Conservation (phyloP, 768 basidiomycete genomes). For the Royoungia palumana region DNA sequence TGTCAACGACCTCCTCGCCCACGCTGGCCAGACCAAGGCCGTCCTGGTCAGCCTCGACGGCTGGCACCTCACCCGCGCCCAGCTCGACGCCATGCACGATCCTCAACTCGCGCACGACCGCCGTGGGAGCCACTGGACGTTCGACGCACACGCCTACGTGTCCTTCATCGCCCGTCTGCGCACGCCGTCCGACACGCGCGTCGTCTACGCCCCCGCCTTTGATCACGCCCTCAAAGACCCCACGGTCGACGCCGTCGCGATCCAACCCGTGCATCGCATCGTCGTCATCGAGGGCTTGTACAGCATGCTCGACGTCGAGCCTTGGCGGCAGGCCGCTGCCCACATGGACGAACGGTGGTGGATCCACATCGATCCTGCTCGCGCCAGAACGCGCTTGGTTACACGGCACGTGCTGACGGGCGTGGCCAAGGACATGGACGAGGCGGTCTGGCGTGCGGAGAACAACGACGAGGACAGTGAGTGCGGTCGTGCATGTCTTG, state of each 20-base stretch:
- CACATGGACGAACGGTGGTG: constrained; percentile 79
- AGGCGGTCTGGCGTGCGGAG: constrained; percentile 68
- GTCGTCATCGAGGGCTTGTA: constrained; percentile 92
- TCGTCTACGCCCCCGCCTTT: constrained; percentile 76
- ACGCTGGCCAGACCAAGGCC: constrained; percentile 31
- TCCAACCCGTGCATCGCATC: constrained; percentile 67
- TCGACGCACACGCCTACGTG: constrained; percentile 72
- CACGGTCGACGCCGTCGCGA: constrained; percentile 49
- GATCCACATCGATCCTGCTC: constrained; percentile 53
- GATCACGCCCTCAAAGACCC: constrained; percentile 89
- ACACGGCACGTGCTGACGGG: constrained; percentile 77
- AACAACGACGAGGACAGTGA: constrained; percentile 77
- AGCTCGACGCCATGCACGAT: constrained; percentile 74
- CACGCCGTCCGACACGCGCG: constrained; percentile 23
- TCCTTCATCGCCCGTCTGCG: constrained; percentile 61
- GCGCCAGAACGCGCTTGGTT: constrained; percentile 59
- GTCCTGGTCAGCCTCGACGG: constrained; percentile 83
- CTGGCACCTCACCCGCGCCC: constrained; percentile 82
- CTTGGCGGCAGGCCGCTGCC: constrained; percentile 66
- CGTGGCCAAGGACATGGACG: constrained; percentile 59
- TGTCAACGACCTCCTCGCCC: constrained; percentile 44
- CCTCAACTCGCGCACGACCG: constrained; percentile 73
- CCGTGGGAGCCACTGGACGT: constrained; percentile 90
- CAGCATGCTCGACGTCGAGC: constrained; percentile 64
- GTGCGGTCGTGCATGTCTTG: too few species aligned